These are phyloP conservation scores for Aspergillus tanneri DNA, from an alignment of 2,329 filamentous ascomycete genomes.

Conservation along the genomic window DNA sequence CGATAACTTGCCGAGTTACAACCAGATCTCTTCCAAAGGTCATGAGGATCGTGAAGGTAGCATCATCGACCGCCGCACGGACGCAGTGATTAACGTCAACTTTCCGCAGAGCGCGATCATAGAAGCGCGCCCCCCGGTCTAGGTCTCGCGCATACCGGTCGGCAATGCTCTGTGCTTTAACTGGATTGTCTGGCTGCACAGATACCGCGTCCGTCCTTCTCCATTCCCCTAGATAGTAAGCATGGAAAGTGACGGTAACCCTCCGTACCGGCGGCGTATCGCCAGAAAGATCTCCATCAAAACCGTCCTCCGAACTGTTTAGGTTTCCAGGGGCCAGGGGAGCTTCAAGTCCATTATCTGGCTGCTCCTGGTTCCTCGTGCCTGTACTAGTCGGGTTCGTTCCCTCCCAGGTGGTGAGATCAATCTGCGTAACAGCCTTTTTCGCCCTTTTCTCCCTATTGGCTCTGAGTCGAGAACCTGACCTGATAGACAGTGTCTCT, in stretches of 20 bases:
- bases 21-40: slow-evolving; percentile 15
- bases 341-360: neutral
- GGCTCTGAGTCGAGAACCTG: neutral
- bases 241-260: slow-evolving; percentile 1
- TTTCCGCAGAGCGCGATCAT: slow-evolving; percentile 18
- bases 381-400: neutral
- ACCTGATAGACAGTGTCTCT: neutral
- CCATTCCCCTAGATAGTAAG: slow-evolving; percentile 5
- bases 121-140: slow-evolving; percentile 17
- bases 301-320: no score
- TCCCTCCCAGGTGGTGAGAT: neutral
- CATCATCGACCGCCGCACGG: slow-evolving; percentile 22
- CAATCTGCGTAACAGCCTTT: neutral
- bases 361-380: neutral
- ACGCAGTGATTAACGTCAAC: slow-evolving; percentile 20
- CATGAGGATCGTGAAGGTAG: slow-evolving; percentile 21
- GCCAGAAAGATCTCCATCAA: neutral
- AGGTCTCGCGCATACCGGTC: slow-evolving; percentile 17
- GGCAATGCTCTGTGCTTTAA: slow-evolving; percentile 17
- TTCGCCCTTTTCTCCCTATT: neutral
- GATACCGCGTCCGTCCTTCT: neutral
- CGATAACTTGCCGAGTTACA: slow-evolving; percentile 17
- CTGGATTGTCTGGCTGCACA: no score
- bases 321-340: neutral
- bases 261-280: neutral